Conservation (phyloP, 1,284 basidiomycete species). For the Cryptococcus hybrid region DNA sequence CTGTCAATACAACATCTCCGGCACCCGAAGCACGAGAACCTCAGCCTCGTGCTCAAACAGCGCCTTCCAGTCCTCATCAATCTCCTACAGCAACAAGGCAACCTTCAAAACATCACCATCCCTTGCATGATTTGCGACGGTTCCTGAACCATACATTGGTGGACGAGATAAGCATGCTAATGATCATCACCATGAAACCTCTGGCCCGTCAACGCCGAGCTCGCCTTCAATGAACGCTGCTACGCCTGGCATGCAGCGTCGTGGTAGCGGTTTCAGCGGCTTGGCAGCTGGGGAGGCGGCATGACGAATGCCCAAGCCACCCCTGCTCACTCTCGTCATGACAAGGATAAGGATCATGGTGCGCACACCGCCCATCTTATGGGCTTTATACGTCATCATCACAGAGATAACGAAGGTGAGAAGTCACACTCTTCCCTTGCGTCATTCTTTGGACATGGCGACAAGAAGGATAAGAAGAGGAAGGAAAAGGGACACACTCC, state of each 20-base stretch:
- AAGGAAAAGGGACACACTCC: constrained; percentile 29
- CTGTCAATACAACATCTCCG: constrained; percentile 1
- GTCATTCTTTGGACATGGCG: constrained; percentile 48
- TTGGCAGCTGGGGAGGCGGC: constrained; percentile 19
- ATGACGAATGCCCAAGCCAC: constrained; percentile 13
- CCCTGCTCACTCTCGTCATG: constrained; percentile 12
- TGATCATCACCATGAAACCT: constrained; percentile 25
- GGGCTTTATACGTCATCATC: constrained; percentile 51
- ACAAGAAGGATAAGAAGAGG: constrained; percentile 41
- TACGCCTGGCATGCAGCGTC: constrained; percentile 43
- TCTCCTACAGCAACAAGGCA: constrained; percentile 48
- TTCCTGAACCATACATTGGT: constrained; percentile 84
- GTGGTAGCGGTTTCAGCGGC: constrained; percentile 37
- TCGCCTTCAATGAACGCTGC: constrained; percentile 25
- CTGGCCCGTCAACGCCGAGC: constrained; percentile 22
- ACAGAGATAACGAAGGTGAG: constrained; percentile 49
- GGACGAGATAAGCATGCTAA: constrained; percentile 40
- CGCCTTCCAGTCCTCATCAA: constrained; percentile 39
- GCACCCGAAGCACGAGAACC: not conserved
- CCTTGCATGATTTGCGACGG: constrained; percentile 84
- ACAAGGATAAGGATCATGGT: constrained; percentile 29
- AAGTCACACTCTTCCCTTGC: constrained; percentile 49
- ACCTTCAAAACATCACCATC: constrained; percentile 54
- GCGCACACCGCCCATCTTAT: constrained; percentile 48
- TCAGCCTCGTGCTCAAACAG: constrained; percentile 21